Evolutionary conservation across 2,329 filamentous ascomycete genomes (phyloP).

Genomic region (Colletotrichum salicis): DNA sequence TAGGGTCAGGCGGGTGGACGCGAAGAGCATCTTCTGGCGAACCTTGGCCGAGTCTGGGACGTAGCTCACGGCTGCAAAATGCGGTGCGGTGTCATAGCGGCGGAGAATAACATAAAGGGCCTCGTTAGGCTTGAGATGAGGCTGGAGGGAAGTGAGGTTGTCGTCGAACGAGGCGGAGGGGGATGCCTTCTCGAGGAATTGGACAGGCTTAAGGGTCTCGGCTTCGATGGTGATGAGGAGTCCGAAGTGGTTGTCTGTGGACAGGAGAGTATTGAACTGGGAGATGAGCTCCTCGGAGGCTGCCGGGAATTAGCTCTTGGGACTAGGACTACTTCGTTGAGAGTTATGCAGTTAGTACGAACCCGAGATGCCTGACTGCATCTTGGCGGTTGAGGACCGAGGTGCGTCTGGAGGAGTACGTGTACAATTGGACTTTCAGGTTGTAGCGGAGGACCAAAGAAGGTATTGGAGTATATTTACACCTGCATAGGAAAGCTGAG

Average conservation of each 20-base stretch:
- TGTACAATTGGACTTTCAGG: not conserved
- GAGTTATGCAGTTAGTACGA: constrained; percentile 37
- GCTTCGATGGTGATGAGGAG: constrained; percentile 76
- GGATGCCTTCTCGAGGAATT: constrained; percentile 63
- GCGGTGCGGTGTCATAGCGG: constrained; percentile 66
- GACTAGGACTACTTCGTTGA: not conserved
- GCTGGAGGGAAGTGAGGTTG: constrained; percentile 71
- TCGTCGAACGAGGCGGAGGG: constrained; percentile 67
- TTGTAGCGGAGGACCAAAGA: not conserved
- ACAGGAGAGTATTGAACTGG: constrained; percentile 77
- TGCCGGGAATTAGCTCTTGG: constrained; percentile 45
- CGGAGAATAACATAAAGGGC: constrained; percentile 82
- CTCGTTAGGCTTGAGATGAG: constrained; percentile 72
- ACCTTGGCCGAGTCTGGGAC: constrained; percentile 83
- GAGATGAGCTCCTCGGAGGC: constrained; percentile 81
- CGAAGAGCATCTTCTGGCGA: constrained; percentile 88
- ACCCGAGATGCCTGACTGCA: constrained; percentile 86
- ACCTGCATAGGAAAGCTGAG: not conserved
- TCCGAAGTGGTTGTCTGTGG: constrained; percentile 70
- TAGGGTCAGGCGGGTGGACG: constrained; percentile 79
- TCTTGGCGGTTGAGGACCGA: constrained; percentile 44
- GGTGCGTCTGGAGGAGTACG: not conserved
- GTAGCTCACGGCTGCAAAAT: constrained; percentile 78
- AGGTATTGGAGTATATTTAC: not conserved
- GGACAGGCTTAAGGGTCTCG: constrained; percentile 73